Conservation (phyloP, 202 grass and related monocot genomes). For the Eragrostis tef region DNA sequence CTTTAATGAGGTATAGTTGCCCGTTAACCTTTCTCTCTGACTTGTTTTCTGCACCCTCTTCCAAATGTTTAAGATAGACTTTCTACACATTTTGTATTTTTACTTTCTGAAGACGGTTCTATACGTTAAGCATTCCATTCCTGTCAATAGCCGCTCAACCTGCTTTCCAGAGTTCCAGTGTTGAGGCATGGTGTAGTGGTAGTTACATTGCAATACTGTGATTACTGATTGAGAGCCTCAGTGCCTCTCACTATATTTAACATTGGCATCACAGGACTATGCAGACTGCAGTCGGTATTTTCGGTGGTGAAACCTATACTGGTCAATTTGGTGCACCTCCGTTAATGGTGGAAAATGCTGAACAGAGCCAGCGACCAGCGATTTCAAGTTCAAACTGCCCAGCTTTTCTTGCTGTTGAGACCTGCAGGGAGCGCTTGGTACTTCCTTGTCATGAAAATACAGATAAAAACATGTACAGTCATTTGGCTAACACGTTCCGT, state of each 20-base stretch:
- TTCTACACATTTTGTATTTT: too few relatives aligned
- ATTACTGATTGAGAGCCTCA: too few relatives aligned
- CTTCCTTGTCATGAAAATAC: conserved; percentile 26
- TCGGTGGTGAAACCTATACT: conserved; percentile 71
- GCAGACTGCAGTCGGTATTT: conserved; percentile 92
- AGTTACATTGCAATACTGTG: too few relatives aligned
- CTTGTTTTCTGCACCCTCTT: background rate
- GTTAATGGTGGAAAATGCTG: conserved; percentile 81
- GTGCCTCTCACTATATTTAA: too few relatives aligned
- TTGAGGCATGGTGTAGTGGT: too few relatives aligned
- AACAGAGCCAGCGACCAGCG: conserved; percentile 48
- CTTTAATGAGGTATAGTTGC: conserved; percentile 64
- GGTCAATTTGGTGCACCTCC: conserved; percentile 47
- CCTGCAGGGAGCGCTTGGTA: conserved; percentile 77
- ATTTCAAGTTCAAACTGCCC: conserved; percentile 79
- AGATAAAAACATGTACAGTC: background rate
- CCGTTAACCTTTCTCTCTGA: background rate
- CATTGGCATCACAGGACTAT: conserved; percentile 60
- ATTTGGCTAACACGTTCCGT: background rate
- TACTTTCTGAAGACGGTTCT: too few relatives aligned
- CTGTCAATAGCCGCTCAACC: too few relatives aligned
- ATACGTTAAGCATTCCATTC: too few relatives aligned
- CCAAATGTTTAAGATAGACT: background rate
- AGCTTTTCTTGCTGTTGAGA: conserved; percentile 76
- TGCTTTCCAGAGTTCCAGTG: too few relatives aligned